Base-by-base conservation (phyloP, 768 basidiomycete species). In the Russula foetens region DNA sequence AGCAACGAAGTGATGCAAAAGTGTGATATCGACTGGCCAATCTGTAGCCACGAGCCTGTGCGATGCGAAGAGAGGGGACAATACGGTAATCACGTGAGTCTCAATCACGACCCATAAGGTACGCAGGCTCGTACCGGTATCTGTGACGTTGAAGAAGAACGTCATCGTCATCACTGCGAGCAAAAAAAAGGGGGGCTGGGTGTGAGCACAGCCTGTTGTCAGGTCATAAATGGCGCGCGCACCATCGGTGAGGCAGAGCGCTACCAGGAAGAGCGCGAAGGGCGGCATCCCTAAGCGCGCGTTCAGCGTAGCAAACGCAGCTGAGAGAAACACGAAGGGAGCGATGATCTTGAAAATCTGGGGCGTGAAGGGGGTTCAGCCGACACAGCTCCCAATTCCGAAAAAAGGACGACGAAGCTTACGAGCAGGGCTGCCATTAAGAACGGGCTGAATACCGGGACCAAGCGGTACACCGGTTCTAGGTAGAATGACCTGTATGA, bases 401-500 rank as follows among this genome's bases (percentile, higher is more conserved):
- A 35, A 35, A 11, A 35, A 33, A 33, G 9, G 31, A 9, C 9
- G 31, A 35, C 31, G 7, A 45, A 24, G 67, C 77, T n/a, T 56
- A 88, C 88, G 63, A 92, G 72, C 23, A 90, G 76, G 4, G 81
- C 69, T 0, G 85, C 79, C 92, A 92, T 92, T 61, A 88, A 78
- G 72, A 92, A 92, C 0, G 91, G 92, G 62, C 79, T 88, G 70
- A 94, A 94, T 52, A 90, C 80, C 0, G 91, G 90, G 63, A 93
- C 85, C 17, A 94, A 77, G 19, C 91, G 86, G 67, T 92, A 93
- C 7, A 93, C 91, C 2, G 92, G 91, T 43, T 86, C 90, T 21
- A 93, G 78, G 71, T 94, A 93, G 72, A 93, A 93, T 2, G 88
- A 90, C 84, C 91, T 11, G 88, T 88, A n/a, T 88, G 86, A 12